phyloP scores from a whole-genome alignment of 2,329 filamentous ascomycete species.

The Botrytis squamosa region DNA sequence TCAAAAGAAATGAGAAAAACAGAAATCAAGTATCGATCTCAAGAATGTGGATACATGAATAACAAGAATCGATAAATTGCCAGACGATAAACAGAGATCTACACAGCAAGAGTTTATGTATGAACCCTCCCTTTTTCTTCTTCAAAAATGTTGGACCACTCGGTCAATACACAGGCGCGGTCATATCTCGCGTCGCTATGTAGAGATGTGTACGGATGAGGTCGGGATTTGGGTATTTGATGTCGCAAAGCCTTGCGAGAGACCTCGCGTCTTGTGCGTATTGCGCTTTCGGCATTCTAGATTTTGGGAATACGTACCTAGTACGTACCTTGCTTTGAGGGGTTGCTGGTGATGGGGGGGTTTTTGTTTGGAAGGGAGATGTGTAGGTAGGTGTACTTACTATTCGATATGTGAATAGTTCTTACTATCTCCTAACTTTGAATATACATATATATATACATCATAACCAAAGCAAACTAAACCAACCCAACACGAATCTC shows the following conservation, averaged over 20 bases:
- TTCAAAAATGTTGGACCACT: background rate
- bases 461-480: rapidly evolving
- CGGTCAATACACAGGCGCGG: background rate
- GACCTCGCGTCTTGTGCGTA: background rate
- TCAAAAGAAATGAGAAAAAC: background rate
- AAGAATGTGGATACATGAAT: background rate
- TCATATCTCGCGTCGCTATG: background rate
- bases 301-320: too few species aligned
- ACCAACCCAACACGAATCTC: background rate
- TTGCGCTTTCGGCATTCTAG: background rate
- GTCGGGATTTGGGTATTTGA: background rate
- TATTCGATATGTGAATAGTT: too few species aligned
- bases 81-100: background rate
- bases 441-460: too few species aligned
- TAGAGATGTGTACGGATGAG: background rate
- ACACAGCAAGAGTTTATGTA: background rate
- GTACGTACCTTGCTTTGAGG: too few species aligned
- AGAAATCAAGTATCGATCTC: background rate
- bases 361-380: too few species aligned
- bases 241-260: background rate
- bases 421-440: too few species aligned
- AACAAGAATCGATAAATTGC: background rate
- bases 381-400: too few species aligned
- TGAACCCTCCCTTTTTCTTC: background rate
- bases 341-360: too few species aligned